A percentile compares a stretch with the other conserved stretches of the same genome.
Conservation (phyloP, 352 stramenopile species). For the Globisporangium alternatum region DNA sequence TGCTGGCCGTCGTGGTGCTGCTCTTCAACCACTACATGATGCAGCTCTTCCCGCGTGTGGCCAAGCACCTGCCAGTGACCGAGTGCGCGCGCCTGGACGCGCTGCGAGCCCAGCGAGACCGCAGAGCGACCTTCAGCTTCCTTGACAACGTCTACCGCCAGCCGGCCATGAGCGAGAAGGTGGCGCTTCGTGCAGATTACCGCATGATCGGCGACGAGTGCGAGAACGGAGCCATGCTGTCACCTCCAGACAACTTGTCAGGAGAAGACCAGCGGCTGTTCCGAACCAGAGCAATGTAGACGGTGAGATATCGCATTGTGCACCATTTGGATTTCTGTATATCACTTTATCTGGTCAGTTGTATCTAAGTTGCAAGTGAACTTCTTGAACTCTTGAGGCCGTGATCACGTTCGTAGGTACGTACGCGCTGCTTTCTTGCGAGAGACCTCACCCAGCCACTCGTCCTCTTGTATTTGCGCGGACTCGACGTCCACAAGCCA, state of each 20-base stretch:
- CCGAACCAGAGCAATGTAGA: constrained; percentile 12
- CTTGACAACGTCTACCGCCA: constrained; percentile 70
- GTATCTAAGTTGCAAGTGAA: not conserved
- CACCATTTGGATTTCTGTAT: not conserved
- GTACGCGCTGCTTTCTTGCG: constrained; percentile 27
- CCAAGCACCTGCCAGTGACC: constrained; percentile 56
- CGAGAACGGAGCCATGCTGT: constrained; percentile 28
- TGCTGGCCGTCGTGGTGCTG: constrained; percentile 39
- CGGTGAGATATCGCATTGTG: not conserved
- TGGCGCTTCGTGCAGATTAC: constrained; percentile 54
- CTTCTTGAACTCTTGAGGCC: not conserved
- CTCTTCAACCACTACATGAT: constrained; percentile 66
- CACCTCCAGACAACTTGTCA: constrained; percentile 33
- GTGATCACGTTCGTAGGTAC: constrained; percentile 7
- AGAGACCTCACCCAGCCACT: constrained; percentile 33
- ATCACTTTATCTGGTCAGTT: not conserved
- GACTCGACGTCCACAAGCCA: constrained; percentile 51
- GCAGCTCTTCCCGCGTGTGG: constrained; percentile 48
- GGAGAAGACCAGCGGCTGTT: constrained; percentile 53
- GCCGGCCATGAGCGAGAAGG: constrained; percentile 58
- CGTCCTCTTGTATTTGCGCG: constrained; percentile 36
- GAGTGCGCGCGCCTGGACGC: constrained; percentile 59
- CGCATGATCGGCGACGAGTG: constrained; percentile 44
- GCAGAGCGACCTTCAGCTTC: constrained; percentile 44
- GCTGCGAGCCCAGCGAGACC: constrained; percentile 29